phyloP scores from a whole-genome alignment of 495 filamentous ascomycete species.

The Recurvomyces mirabilis region DNA sequence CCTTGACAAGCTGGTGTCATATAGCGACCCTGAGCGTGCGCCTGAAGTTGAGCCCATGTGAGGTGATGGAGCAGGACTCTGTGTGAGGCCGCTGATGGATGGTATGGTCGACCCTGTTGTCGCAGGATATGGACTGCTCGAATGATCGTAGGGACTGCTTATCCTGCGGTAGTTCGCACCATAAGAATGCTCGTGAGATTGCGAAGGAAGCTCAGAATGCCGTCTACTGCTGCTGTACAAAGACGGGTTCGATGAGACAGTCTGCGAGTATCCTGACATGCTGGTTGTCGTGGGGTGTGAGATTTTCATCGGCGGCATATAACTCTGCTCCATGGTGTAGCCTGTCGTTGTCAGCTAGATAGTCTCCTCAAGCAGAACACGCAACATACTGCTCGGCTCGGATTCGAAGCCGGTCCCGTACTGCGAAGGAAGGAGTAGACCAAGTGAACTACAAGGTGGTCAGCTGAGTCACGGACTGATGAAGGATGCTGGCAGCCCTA shows the following conservation, averaged over 20 bases:
- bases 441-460: constrained; percentile 13
- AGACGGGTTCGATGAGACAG: constrained; percentile 14
- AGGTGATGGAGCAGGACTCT: constrained; percentile 16
- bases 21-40: background rate
- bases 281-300: constrained; percentile 10
- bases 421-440: constrained; percentile 18
- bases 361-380: no score
- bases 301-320: constrained; percentile 15
- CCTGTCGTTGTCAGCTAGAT: constrained; percentile 9
- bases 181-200: constrained; percentile 5
- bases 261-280: constrained; percentile 9
- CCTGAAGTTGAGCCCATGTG: background rate
- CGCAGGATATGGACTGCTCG: constrained; percentile 2
- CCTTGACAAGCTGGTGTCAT: constrained; percentile 10
- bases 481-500: background rate
- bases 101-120: constrained; percentile 12
- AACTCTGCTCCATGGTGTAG: constrained; percentile 19
- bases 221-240: constrained; percentile 14
- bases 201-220: constrained; percentile 6
- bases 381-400: constrained; percentile 14
- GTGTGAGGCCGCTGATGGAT: constrained; percentile 16
- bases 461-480: constrained; percentile 1
- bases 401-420: constrained; percentile 14
- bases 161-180: constrained; percentile 5
- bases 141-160: constrained; percentile 14